phyloP scores from a whole-genome alignment of 1,284 basidiomycete genomes.

The Cryptococcus maquisensis region DNA sequence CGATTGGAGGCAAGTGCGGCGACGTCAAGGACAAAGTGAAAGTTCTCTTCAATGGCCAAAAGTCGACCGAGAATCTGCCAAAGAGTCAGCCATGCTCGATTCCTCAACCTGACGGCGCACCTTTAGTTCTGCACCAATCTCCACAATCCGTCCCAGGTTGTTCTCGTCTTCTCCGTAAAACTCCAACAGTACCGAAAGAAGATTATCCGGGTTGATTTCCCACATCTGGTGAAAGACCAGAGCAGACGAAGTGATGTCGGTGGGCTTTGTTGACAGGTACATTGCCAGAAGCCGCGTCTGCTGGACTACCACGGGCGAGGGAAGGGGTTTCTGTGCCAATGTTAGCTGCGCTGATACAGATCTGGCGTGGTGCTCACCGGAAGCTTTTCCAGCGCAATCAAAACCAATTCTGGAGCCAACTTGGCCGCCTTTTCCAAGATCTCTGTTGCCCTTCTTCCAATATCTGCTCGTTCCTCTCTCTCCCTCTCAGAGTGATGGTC shows the following conservation, averaged over 20 bases:
- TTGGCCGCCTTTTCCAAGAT: conserved; percentile 82
- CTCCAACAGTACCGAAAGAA: conserved; percentile 80
- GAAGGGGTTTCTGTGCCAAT: conserved; percentile 71
- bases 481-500: conserved; percentile 60
- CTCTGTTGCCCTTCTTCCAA: conserved; percentile 71
- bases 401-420: conserved; percentile 84
- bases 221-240: conserved; percentile 95
- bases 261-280: conserved; percentile 61
- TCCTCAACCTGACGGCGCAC: conserved; percentile 50
- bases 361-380: conserved; percentile 57
- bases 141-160: conserved; percentile 89
- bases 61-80: conserved; percentile 79
- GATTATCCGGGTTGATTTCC: conserved; percentile 79
- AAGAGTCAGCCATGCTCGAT: conserved; percentile 9
- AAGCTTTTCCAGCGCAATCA: conserved; percentile 88
- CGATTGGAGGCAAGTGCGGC: conserved; percentile 87
- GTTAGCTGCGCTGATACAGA: not conserved
- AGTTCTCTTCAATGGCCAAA: conserved; percentile 72
- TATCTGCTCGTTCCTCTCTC: conserved; percentile 58
- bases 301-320: conserved; percentile 78
- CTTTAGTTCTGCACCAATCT: conserved; percentile 92
- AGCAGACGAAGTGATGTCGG: conserved; percentile 87
- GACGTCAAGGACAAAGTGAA: conserved; percentile 84
- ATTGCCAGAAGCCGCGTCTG: conserved; percentile 78
- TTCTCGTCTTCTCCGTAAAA: conserved; percentile 89